These are phyloP conservation scores for Cladosporium sphaerospermum DNA, from an alignment of 2,329 filamentous ascomycete species.

Conservation along the genomic window DNA sequence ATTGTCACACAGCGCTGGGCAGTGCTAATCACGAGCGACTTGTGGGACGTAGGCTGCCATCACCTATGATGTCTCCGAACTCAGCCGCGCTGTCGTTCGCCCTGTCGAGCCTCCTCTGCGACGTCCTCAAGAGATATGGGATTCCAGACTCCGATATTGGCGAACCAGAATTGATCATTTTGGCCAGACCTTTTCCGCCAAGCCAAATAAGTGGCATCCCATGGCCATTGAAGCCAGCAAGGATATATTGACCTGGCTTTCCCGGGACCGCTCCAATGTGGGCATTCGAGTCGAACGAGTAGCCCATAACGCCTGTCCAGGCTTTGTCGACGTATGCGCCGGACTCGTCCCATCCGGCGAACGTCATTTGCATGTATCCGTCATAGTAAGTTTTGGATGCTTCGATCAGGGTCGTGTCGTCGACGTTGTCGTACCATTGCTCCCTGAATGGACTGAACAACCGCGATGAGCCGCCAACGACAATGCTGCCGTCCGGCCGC, in stretches of 20 bases:
- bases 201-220: slow-evolving; percentile 43
- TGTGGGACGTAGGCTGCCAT: too few species aligned
- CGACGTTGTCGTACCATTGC: slow-evolving; percentile 42
- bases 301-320: slow-evolving; percentile 35
- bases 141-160: too few species aligned
- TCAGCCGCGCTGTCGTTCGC: too few species aligned
- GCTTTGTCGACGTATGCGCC: slow-evolving; percentile 32
- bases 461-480: slow-evolving; percentile 39
- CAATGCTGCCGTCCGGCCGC: slow-evolving; percentile 40
- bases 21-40: too few species aligned
- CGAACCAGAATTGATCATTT: slow-evolving; percentile 31
- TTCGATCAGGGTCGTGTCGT: slow-evolving; percentile 43
- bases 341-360: slow-evolving; percentile 45
- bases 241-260: slow-evolving; percentile 42
- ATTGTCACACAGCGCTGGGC: too few species aligned
- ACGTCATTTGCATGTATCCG: slow-evolving; percentile 44
- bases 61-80: too few species aligned
- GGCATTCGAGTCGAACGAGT: slow-evolving; percentile 34
- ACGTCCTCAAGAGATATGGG: too few species aligned
- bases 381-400: slow-evolving; percentile 41
- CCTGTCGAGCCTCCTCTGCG: too few species aligned
- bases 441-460: slow-evolving; percentile 30
- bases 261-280: slow-evolving; percentile 40
- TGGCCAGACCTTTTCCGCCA: slow-evolving; percentile 33
- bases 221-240: slow-evolving; percentile 47